Percentiles rank a stretch among this genome's conserved stretches.
phyloP scores from a whole-genome alignment of 108 stramenopile genomes.

The Bacterosira constricta region DNA sequence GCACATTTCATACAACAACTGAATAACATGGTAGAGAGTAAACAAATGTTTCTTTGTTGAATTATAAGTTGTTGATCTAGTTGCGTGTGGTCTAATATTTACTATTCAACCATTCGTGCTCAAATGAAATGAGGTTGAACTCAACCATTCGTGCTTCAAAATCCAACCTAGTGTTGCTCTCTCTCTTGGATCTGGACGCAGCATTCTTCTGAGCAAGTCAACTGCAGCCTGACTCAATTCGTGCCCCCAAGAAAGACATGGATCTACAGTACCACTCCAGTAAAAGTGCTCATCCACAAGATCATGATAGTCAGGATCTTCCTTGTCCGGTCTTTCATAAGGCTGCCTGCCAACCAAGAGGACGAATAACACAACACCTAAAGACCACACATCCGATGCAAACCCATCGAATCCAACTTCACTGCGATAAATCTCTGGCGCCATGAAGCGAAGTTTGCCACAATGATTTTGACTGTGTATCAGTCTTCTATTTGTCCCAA shows the following conservation, averaged over 20 bases:
- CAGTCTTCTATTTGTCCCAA: constrained; percentile 58
- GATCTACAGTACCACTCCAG: constrained; percentile 60
- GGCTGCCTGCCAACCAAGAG: constrained; percentile 84
- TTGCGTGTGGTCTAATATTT: no score
- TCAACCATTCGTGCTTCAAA: constrained; percentile 64
- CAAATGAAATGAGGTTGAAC: no score
- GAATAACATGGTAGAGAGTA: no score
- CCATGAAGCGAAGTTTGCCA: constrained; percentile 87
- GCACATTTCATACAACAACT: no score
- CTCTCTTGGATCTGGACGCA: constrained; percentile 62
- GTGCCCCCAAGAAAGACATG: constrained; percentile 64
- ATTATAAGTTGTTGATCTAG: no score
- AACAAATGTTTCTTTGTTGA: no score
- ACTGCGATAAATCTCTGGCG: constrained; percentile 79
- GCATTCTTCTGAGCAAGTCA: constrained; percentile 71
- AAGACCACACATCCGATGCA: constrained; percentile 88
- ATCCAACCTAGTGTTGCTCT: constrained; percentile 73
- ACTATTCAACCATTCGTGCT: no score
- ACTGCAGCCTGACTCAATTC: constrained; percentile 44
- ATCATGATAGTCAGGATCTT: constrained; percentile 66
- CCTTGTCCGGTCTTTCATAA: constrained; percentile 62
- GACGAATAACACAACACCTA: constrained; percentile 87
- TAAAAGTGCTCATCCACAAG: constrained; percentile 62
- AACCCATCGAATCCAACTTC: constrained; percentile 72
- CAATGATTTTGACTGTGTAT: constrained; percentile 57